Conservation (phyloP, 129 eudicot species). For the Centella asiatica region DNA sequence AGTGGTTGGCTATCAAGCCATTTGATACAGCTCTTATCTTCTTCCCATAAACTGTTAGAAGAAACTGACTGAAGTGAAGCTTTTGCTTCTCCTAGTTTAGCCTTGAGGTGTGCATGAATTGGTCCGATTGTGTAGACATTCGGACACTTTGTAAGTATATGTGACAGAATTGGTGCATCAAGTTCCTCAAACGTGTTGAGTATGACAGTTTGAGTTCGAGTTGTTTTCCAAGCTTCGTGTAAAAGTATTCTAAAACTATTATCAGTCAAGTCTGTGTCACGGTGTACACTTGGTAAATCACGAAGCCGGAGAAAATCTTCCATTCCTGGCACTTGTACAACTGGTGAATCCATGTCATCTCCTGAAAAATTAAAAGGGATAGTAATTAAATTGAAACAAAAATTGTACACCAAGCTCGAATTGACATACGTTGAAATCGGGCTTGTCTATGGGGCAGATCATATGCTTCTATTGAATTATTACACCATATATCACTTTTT, state of each 20-base stretch:
- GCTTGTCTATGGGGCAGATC: too few relatives aligned
- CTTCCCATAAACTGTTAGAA: constrained; percentile 9
- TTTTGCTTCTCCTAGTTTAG: neutral
- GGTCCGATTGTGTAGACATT: constrained; percentile 7
- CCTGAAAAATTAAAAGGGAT: neutral
- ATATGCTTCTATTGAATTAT: too few relatives aligned
- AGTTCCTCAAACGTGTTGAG: constrained; percentile 11
- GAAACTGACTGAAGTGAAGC: neutral
- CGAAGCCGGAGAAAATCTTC: neutral
- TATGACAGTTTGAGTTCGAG: neutral
- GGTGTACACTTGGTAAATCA: neutral
- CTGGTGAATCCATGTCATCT: neutral
- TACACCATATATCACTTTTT: too few relatives aligned
- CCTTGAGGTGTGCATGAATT: constrained; percentile 8
- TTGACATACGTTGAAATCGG: too few relatives aligned
- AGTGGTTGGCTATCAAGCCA: neutral
- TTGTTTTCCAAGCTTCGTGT: neutral
- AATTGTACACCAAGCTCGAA: neutral
- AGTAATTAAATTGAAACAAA: too few relatives aligned
- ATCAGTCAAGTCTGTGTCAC: neutral
- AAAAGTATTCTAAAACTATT: neutral
- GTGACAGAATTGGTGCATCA: constrained; percentile 4
- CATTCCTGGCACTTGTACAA: neutral
- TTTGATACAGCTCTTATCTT: neutral
- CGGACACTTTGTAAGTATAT: neutral